Base-by-base conservation (phyloP, 257 asterid genomes). In the Solanum corneliomulleri region DNA sequence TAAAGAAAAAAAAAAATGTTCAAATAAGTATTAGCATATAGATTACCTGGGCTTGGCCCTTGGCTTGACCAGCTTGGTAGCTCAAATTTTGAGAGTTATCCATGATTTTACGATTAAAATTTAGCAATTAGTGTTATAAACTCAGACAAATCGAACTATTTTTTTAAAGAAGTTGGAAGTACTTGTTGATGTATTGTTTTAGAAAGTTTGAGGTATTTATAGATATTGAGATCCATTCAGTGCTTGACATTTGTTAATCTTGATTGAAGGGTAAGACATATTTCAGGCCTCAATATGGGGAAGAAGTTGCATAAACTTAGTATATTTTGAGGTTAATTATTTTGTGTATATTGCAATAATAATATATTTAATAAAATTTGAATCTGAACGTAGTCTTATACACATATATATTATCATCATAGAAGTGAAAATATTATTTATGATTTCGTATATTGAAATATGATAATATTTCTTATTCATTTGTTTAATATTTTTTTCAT, bases 341-440 rank as follows among this genome's bases (percentile, higher is more conserved):
- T 47, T 47, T 2, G 20, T 47, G 20, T 47, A 47, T 47, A 47
- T 47, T 47, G 14, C 0, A 5, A 47, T 2, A 47, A 47, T 14
- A 47, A 14, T 14, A 47, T 5, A 47, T 47, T 52, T 0, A 52
- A 52, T 56, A 4, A 56, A 56, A 56, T 7, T 0, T 56, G 25
- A 5, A 56, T 56, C 5, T 56, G 64, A 56, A 20, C 0, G 0
- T 7, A 7, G 2, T 56, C 20, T 2, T 20, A 56, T 56, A 2
- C 25, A 20, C n/a, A 56, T 1, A 56, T 2, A 52, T 7, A 18
- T 56, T 20, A 56, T 20, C 2, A 56, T 11, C 5, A 56, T 56
- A 11, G 25, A 56, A n/a, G 64, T 56, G 0, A 4, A 56, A 20
- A 56, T 0, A 20, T 56, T 56, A 7, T 56, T 56, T 56, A 0